A percentile compares a stretch with the other conserved stretches of the same genome.
phyloP scores from a whole-genome alignment of 495 filamentous ascomycete genomes.

The Copromyces sp. region DNA sequence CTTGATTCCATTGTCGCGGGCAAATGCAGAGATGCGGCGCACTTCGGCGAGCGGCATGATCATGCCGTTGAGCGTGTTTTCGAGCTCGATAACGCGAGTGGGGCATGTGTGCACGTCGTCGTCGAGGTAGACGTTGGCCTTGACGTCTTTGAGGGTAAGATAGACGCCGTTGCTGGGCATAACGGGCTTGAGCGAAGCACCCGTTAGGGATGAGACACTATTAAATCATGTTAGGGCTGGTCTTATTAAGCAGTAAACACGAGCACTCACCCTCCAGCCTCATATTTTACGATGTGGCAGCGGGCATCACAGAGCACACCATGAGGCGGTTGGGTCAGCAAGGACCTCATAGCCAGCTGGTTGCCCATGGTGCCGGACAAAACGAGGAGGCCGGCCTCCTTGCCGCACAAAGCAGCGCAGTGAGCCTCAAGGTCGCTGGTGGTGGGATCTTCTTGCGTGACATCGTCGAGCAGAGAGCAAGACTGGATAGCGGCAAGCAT shows the following conservation, averaged over 20 bases:
- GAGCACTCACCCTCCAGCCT: slow-evolving; percentile 52
- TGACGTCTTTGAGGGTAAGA: slow-evolving; percentile 67
- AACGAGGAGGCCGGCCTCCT: slow-evolving; percentile 66
- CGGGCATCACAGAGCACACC: slow-evolving; percentile 58
- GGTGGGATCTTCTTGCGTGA: slow-evolving; percentile 72
- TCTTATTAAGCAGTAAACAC: background rate
- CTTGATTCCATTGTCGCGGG: slow-evolving; percentile 53
- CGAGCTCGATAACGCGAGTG: slow-evolving; percentile 69
- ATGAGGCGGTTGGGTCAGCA: slow-evolving; percentile 61
- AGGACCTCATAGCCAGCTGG: slow-evolving; percentile 58
- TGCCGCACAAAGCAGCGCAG: slow-evolving; percentile 58
- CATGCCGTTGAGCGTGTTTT: slow-evolving; percentile 75
- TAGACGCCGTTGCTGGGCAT: slow-evolving; percentile 56
- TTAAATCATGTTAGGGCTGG: background rate
- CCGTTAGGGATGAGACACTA: slow-evolving; percentile 45
- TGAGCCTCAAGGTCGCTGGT: slow-evolving; percentile 63
- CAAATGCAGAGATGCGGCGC: slow-evolving; percentile 57
- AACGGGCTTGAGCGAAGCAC: slow-evolving; percentile 49
- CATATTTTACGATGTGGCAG: slow-evolving; percentile 56
- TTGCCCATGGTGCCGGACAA: slow-evolving; percentile 90
- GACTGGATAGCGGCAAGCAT: slow-evolving; percentile 63
- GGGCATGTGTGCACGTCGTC: slow-evolving; percentile 52
- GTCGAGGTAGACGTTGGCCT: slow-evolving; percentile 39
- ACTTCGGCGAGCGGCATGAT: slow-evolving; percentile 67
- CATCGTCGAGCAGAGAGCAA: slow-evolving; percentile 64